Base-by-base conservation (phyloP, 179 eudicot genomes). In the Gypsophila paniculata region DNA sequence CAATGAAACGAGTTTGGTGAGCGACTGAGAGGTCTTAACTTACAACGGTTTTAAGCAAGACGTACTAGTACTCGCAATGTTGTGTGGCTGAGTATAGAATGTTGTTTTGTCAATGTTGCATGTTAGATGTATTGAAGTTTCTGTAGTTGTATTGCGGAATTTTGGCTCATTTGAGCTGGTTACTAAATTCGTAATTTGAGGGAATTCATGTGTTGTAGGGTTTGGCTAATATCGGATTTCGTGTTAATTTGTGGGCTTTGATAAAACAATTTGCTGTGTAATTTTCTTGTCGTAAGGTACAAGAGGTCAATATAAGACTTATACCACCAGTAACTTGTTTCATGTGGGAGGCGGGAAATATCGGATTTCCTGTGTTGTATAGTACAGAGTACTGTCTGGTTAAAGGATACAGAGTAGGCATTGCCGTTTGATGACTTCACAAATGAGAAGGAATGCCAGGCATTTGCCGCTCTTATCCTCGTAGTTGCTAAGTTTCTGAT, bases 71-170 rank as follows among this genome's bases (percentile, higher is more conserved):
- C n/a, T n/a, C n/a, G n/a, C n/a, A n/a, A n/a, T n/a, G n/a, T n/a
- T n/a, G n/a, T n/a, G 39, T 29, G 65, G 42, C 32, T 2, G 71
- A 38, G 68, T n/a, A n/a, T n/a, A n/a, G n/a, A n/a, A n/a, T n/a
- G n/a, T n/a, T n/a, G n/a, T n/a, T n/a, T n/a, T n/a, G n/a, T 9
- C 11, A 26, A 0, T 74, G 54, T 68, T 68, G 61, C 53, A 51
- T 60, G 68, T 75, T 12, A 38, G 14, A 44, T 66, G 9, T 2
- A 29, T n/a, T 52, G 26, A 39, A 14, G 4, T 26, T 63, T 57
- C 21, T 29, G 6, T 19, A n/a, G 38, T 59, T 52, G 25, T 39
- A 59, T 44, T 68, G n/a, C 29, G 25, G 53, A 4, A 32, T 2
- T 34, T 32, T 8, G 8, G 55, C 25, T 3, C 12, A 44, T 3